phyloP scores from a whole-genome alignment of 805 yeast genomes.

The Lachancea thermotolerans region DNA sequence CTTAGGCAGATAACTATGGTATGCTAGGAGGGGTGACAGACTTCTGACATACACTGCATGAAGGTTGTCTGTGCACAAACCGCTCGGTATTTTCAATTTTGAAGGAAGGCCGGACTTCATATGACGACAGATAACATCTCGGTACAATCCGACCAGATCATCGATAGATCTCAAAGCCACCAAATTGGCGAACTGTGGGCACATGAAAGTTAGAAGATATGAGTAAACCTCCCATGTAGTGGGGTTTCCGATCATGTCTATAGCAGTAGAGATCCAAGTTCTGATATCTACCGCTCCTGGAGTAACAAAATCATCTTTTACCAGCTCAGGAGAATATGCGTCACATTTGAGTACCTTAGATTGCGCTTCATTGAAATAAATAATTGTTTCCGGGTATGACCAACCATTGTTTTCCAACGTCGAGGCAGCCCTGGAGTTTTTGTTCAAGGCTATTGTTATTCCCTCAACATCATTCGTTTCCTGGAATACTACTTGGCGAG shows the following conservation, averaged over 20 bases:
- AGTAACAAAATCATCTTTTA: conserved; percentile 18
- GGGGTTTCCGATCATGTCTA: conserved; percentile 44
- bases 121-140: conserved; percentile 51
- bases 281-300: conserved; percentile 36
- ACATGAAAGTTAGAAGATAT: conserved; percentile 56
- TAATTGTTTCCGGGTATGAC: conserved; percentile 54
- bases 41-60: conserved; percentile 60
- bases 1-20: conserved; percentile 46
- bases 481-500: conserved; percentile 41
- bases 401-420: conserved; percentile 34
- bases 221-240: conserved; percentile 69
- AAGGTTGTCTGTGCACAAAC: conserved; percentile 50
- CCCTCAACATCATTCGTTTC: conserved; percentile 60
- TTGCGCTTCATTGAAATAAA: conserved; percentile 16
- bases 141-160: conserved; percentile 37
- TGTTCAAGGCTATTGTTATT: conserved; percentile 49
- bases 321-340: neutral
- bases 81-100: conserved; percentile 35
- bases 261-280: conserved; percentile 42
- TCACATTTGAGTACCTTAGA: neutral
- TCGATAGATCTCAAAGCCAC: conserved; percentile 41
- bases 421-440: conserved; percentile 36
- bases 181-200: conserved; percentile 61
- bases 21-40: conserved; percentile 56
- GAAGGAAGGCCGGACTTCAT: conserved; percentile 44